A percentile compares a stretch with the other conserved stretches of the same genome.
Evolutionary conservation across 2,329 filamentous ascomycete species (phyloP).

Genomic region (Trichoderma sp.): DNA sequence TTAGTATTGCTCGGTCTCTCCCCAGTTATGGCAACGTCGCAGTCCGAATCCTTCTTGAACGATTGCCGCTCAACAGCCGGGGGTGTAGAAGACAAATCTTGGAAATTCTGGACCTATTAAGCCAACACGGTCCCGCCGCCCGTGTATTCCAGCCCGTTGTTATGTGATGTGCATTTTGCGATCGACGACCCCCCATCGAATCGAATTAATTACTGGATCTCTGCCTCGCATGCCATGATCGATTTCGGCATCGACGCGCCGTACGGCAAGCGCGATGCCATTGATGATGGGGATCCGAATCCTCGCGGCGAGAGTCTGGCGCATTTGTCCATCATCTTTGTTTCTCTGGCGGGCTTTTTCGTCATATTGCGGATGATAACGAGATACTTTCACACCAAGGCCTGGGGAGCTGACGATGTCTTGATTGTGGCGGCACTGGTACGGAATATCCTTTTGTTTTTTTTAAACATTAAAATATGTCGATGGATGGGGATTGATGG

Average conservation of each 20-base stretch:
- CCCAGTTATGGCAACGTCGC: neutral
- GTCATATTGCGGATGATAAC: neutral
- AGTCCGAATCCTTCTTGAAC: neutral
- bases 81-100: neutral
- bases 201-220: neutral
- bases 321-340: neutral
- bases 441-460: neutral
- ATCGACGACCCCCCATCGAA: neutral
- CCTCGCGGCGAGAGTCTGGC: neutral
- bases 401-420: neutral
- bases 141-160: neutral
- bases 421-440: slow-evolving; percentile 4
- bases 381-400: neutral
- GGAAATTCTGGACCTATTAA: neutral
- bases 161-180: neutral
- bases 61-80: neutral
- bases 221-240: slow-evolving; percentile 4
- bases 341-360: neutral
- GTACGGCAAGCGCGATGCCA: neutral
- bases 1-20: neutral
- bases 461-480: too few species aligned
- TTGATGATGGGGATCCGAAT: slow-evolving; percentile 2
- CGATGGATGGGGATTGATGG: neutral
- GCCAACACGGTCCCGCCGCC: neutral
- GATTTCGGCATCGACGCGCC: neutral